phyloP scores from a whole-genome alignment of 2,329 filamentous ascomycete species.

The Cladophialophora exuberans region DNA sequence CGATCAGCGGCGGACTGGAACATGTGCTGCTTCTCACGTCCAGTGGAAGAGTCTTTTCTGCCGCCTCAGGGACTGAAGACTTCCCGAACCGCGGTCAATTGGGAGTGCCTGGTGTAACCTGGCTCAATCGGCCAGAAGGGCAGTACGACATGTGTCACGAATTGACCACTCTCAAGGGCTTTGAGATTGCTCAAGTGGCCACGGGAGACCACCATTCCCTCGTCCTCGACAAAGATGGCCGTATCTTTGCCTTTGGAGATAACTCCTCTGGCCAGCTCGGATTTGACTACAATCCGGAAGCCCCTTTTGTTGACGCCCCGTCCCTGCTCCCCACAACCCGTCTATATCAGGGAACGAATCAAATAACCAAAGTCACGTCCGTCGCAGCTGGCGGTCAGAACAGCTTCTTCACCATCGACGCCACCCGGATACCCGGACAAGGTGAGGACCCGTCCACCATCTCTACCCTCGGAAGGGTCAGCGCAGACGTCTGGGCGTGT shows the following conservation, averaged over 20 bases:
- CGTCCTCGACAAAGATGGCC: conserved; percentile 73
- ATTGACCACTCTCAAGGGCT: conserved; percentile 70
- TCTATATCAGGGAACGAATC: conserved; percentile 70
- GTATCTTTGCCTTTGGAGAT: conserved; percentile 85
- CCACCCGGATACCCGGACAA: conserved; percentile 60
- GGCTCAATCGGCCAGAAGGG: conserved; percentile 74
- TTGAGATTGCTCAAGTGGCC: conserved; percentile 74
- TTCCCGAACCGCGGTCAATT: conserved; percentile 86
- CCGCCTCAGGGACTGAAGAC: conserved; percentile 75
- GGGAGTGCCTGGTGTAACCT: conserved; percentile 80
- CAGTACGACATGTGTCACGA: conserved; percentile 83
- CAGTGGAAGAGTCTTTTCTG: conserved; percentile 82
- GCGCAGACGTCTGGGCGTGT: conserved; percentile 81
- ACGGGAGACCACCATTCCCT: conserved; percentile 86
- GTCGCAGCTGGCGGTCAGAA: conserved; percentile 86
- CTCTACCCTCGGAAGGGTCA: conserved; percentile 58
- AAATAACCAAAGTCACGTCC: conserved; percentile 69
- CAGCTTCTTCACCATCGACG: conserved; percentile 85
- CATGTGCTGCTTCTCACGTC: conserved; percentile 86
- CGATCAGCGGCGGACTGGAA: conserved; percentile 78
- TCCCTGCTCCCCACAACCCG: conserved; percentile 69
- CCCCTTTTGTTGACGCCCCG: conserved; percentile 69
- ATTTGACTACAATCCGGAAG: conserved; percentile 68
- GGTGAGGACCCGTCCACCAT: conserved; percentile 46
- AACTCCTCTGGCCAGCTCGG: conserved; percentile 91